Conservation (phyloP, 2,329 filamentous ascomycete species). For the Lizonia empirigonia region DNA sequence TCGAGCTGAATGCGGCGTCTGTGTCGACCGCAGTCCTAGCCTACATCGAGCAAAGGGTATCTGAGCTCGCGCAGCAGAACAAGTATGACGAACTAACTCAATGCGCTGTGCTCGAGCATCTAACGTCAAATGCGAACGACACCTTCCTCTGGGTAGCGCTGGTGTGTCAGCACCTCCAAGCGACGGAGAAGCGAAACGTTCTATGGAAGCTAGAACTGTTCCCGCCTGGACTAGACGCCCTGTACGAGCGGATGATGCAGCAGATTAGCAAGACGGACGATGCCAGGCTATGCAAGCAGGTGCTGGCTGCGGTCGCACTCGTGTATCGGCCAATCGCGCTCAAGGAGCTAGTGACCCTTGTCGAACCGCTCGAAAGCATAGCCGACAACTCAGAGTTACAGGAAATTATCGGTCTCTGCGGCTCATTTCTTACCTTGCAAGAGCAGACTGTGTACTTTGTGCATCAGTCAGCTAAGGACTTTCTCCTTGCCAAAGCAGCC, state of each 20-base stretch:
- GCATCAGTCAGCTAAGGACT: slow-evolving; percentile 55
- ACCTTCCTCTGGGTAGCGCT: slow-evolving; percentile 44
- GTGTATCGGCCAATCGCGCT: too few species aligned
- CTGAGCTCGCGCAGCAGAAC: slow-evolving; percentile 28
- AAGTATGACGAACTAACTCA: too few species aligned
- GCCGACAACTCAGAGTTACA: too few species aligned
- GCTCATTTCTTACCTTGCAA: slow-evolving; percentile 36
- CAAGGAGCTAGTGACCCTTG: too few species aligned
- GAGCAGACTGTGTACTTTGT: slow-evolving; percentile 36
- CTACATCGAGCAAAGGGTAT: slow-evolving; percentile 49
- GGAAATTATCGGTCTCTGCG: too few species aligned
- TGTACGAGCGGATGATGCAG: slow-evolving; percentile 53
- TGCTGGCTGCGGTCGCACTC: too few species aligned
- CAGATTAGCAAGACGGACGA: too few species aligned
- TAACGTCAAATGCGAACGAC: slow-evolving; percentile 46
- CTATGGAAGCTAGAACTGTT: slow-evolving; percentile 30
- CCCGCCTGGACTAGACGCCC: slow-evolving; percentile 43
- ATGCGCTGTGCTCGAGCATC: too few species aligned
- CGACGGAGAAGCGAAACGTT: slow-evolving; percentile 18
- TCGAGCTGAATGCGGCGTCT: slow-evolving; percentile 43
- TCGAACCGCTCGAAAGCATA: too few species aligned
- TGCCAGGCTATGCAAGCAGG: too few species aligned
- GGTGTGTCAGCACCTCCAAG: slow-evolving; percentile 44
- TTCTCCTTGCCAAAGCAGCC: slow-evolving; percentile 14
- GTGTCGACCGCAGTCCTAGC: slow-evolving; percentile 43